These are phyloP conservation scores for Candida sanyaensis DNA, from an alignment of 1,139 yeast species.

Conservation along the genomic window DNA sequence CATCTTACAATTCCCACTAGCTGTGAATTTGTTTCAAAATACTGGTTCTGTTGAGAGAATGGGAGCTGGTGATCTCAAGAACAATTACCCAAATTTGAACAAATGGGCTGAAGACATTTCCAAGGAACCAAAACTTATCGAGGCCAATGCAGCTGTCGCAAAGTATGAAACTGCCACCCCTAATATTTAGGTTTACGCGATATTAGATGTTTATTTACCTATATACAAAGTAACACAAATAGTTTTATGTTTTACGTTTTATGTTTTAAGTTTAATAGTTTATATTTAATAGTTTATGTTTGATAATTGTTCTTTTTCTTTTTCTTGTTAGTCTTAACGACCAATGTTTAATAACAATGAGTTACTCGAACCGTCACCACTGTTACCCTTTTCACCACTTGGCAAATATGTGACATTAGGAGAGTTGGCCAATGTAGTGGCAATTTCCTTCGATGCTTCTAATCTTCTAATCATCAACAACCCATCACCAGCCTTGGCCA, in stretches of 20 bases:
- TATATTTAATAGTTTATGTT: too few species aligned
- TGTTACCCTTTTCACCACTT: constrained; percentile 38
- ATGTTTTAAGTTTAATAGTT: too few species aligned
- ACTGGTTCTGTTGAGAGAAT: neutral
- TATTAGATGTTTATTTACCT: constrained; percentile 20
- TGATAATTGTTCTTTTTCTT: too few species aligned
- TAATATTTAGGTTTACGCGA: constrained; percentile 31
- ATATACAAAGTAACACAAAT: too few species aligned
- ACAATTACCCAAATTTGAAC: constrained; percentile 25
- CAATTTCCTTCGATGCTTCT: constrained; percentile 96
- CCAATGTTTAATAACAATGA: constrained; percentile 46
- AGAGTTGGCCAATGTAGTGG: constrained; percentile 78
- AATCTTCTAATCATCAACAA: constrained; percentile 89
- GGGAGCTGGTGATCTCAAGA: constrained; percentile 9
- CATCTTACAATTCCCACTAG: constrained; percentile 37
- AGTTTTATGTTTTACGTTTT: too few species aligned
- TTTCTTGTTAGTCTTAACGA: constrained; percentile 24
- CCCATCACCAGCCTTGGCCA: constrained; percentile 95
- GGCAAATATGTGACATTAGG: constrained; percentile 94
- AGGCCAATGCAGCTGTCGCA: constrained; percentile 21
- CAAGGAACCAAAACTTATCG: constrained; percentile 21
- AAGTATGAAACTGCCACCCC: constrained; percentile 10
- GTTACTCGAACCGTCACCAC: constrained; percentile 30
- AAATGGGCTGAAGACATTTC: constrained; percentile 26
- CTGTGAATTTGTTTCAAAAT: constrained; percentile 21